Percentiles rank a stretch among this genome's conserved stretches.
phyloP scores from a whole-genome alignment of 1,284 basidiomycete species.

The Cystobasidiaceae sp. region DNA sequence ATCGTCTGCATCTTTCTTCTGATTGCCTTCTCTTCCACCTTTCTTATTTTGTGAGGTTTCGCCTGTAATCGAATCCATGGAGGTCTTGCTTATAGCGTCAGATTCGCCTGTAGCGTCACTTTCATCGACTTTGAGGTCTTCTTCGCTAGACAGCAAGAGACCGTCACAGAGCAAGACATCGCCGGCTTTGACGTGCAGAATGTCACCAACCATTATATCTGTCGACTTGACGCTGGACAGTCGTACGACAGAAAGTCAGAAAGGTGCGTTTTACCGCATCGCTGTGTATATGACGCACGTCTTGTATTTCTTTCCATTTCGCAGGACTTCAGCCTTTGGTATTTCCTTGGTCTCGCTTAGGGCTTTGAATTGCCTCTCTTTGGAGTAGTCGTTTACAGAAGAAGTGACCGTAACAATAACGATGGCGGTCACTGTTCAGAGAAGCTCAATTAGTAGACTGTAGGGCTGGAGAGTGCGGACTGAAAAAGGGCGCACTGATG shows the following conservation, averaged over 20 bases:
- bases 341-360: slow-evolving; percentile 35
- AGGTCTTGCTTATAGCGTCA: slow-evolving; percentile 33
- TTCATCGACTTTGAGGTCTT: slow-evolving; percentile 35
- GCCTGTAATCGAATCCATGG: not conserved
- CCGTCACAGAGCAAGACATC: slow-evolving; percentile 34
- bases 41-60: slow-evolving; percentile 6
- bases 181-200: slow-evolving; percentile 31
- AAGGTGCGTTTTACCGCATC: too few relatives aligned
- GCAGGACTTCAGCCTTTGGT: slow-evolving; percentile 31
- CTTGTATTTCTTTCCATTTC: slow-evolving; percentile 34
- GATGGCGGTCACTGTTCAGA: slow-evolving; percentile 23
- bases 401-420: slow-evolving; percentile 29
- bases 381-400: slow-evolving; percentile 35
- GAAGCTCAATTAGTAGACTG: not conserved
- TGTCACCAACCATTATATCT: slow-evolving; percentile 33
- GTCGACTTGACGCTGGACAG: slow-evolving; percentile 27
- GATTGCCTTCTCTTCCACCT: slow-evolving; percentile 1
- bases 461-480: too few relatives aligned
- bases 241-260: too few relatives aligned
- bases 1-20: not conserved
- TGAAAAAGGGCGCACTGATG: slow-evolving; percentile 3
- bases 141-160: slow-evolving; percentile 20
- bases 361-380: slow-evolving; percentile 36
- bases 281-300: too few relatives aligned
- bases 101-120: slow-evolving; percentile 37